Percentiles rank a stretch among this genome's conserved stretches.
These are phyloP conservation scores for Aspergillus panamensis DNA, from an alignment of 495 filamentous ascomycete species.

Conservation along the genomic window DNA sequence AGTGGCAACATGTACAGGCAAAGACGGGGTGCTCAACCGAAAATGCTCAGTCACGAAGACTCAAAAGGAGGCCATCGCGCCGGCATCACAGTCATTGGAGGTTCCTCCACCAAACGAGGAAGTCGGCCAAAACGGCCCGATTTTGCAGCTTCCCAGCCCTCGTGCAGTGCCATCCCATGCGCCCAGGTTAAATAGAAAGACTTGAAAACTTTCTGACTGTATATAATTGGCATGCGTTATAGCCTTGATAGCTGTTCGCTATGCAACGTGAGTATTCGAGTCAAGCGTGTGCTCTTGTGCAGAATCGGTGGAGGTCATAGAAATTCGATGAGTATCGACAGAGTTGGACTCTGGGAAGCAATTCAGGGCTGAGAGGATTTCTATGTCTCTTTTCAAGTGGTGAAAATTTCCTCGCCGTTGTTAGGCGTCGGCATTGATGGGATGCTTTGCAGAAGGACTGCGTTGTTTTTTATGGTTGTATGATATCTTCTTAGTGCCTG, in stretches of 20 bases:
- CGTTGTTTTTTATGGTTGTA: too few species aligned
- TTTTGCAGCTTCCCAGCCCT: constrained; percentile 18
- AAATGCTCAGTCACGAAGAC: constrained; percentile 20
- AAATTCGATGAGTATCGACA: too few species aligned
- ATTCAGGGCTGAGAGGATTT: too few species aligned
- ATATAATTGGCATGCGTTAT: not conserved
- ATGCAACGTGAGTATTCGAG: not conserved
- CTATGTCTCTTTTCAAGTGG: too few species aligned
- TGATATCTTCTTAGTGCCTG: too few species aligned
- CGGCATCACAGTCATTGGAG: constrained; percentile 8
- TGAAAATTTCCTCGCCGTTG: too few species aligned
- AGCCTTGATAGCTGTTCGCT: not conserved
- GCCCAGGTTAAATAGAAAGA: not conserved
- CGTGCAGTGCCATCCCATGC: constrained; percentile 11
- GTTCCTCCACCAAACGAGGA: constrained; percentile 15
- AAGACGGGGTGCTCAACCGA: constrained; percentile 8
- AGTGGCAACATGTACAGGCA: constrained; percentile 22
- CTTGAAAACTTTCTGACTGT: not conserved
- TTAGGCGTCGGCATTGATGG: too few species aligned
- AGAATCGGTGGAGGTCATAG: too few species aligned
- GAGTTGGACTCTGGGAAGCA: too few species aligned
- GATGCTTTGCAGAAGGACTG: too few species aligned
- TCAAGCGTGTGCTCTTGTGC: too few species aligned
- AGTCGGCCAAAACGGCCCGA: constrained; percentile 20
- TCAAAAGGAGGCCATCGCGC: constrained; percentile 12